These are phyloP conservation scores for Neocallimastix lanati DNA, from an alignment of 192 early-diverging fungal species.

Conservation along the genomic window DNA sequence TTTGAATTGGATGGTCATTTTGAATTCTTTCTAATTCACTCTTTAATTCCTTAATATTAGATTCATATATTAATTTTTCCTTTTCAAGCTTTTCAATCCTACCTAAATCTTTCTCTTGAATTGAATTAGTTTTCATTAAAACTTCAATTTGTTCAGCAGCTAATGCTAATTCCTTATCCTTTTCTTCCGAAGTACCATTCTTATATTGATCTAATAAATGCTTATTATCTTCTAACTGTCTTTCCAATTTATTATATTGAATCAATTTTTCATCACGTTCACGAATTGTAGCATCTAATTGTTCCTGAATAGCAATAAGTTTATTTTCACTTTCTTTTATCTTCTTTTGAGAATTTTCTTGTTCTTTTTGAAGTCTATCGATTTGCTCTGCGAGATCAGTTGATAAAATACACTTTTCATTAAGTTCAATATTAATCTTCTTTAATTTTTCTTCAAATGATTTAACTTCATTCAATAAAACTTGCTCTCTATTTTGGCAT, in stretches of 20 bases:
- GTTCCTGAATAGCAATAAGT: not conserved
- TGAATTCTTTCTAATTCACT: too few relatives aligned
- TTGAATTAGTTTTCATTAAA: too few relatives aligned
- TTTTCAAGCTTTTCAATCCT: too few relatives aligned
- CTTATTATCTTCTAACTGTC: not conserved
- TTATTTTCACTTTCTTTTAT: not conserved
- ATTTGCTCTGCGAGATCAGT: not conserved
- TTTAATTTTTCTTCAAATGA: not conserved
- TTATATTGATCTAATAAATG: not conserved
- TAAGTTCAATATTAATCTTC: not conserved
- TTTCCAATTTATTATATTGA: not conserved
- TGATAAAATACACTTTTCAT: not conserved
- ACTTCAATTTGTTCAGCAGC: not conserved
- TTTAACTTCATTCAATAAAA: not conserved
- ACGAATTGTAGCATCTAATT: not conserved
- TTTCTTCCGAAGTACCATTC: not conserved
- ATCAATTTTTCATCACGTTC: not conserved
- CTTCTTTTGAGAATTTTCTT: not conserved
- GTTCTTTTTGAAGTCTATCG: not conserved
- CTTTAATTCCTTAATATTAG: too few relatives aligned
- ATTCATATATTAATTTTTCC: too few relatives aligned
- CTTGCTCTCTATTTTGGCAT: not conserved
- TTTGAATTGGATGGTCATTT: too few relatives aligned
- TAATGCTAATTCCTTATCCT: not conserved
- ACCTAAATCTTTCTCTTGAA: too few relatives aligned